phyloP scores from a whole-genome alignment of 768 basidiomycete species.

The Neoboletus brunneissimus region DNA sequence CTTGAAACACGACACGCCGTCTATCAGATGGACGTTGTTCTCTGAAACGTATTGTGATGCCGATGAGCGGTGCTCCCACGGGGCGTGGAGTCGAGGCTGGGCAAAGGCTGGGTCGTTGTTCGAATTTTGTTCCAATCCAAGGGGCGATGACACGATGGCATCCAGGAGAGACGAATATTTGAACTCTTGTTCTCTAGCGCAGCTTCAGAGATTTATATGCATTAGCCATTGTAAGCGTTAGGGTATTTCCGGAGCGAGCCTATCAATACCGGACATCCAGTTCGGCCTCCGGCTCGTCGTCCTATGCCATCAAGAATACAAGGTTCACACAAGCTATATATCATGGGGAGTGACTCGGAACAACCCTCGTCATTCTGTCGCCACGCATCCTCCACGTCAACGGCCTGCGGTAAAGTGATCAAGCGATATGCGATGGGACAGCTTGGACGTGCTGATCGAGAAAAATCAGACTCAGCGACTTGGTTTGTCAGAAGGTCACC shows the following conservation, averaged over 20 bases:
- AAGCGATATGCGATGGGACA: too few relatives aligned
- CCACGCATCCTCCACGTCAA: too few relatives aligned
- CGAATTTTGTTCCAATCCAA: neutral
- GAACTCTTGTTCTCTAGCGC: neutral
- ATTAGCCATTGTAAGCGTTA: neutral
- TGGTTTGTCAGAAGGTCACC: neutral
- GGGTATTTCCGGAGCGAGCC: neutral
- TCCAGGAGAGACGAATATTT: neutral
- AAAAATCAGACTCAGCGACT: neutral
- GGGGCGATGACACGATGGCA: neutral
- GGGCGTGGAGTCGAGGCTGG: neutral
- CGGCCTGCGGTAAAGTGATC: too few relatives aligned
- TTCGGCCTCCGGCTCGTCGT: too few relatives aligned
- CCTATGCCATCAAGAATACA: too few relatives aligned
- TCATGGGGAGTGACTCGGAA: too few relatives aligned
- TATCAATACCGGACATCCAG: neutral
- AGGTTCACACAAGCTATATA: too few relatives aligned
- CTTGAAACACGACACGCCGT: neutral
- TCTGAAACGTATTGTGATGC: neutral
- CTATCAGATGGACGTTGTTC: too few relatives aligned
- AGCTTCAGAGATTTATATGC: neutral
- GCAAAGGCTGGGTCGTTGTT: neutral
- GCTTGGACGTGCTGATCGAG: too few relatives aligned
- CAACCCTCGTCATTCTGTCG: too few relatives aligned
- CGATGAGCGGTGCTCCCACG: neutral